These are phyloP conservation scores for Microdochium bolleyi DNA, from an alignment of 2,329 filamentous ascomycete species.

Conservation along the genomic window DNA sequence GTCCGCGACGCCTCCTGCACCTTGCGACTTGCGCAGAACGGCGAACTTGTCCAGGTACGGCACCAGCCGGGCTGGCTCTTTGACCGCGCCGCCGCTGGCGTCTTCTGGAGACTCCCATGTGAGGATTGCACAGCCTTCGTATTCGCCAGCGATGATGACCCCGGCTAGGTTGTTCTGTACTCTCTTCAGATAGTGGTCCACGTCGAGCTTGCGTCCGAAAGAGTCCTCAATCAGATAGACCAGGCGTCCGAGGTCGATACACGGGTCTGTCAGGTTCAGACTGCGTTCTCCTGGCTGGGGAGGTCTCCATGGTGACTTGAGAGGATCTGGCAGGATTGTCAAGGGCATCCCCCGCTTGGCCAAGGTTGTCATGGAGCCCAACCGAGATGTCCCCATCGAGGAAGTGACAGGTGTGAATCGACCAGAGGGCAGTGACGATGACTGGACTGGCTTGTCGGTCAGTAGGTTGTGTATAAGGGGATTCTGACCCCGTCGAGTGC, in stretches of 20 bases:
- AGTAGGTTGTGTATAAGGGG: conserved; percentile 92
- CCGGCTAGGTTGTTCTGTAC: conserved; percentile 77
- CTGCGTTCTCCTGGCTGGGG: conserved; percentile 50
- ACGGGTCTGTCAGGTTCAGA: conserved; percentile 68
- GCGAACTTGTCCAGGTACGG: conserved; percentile 98
- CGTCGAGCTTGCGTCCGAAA: conserved; percentile 77
- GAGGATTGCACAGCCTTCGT: conserved; percentile 89
- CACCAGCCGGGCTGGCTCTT: conserved; percentile 57
- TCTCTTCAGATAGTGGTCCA: conserved; percentile 73
- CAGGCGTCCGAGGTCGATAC: conserved; percentile 75
- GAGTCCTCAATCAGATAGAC: conserved; percentile 89
- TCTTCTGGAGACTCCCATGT: conserved; percentile 81
- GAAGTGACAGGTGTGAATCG: conserved; percentile 40
- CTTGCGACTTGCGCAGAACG: conserved; percentile 80
- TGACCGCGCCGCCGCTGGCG: conserved; percentile 43
- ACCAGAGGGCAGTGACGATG: conserved; percentile 76
- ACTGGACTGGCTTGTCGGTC: conserved; percentile 88
- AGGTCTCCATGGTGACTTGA: conserved; percentile 57
- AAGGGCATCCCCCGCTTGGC: conserved; percentile 88
- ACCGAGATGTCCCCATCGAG: conserved; percentile 22
- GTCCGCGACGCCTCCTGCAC: conserved; percentile 86
- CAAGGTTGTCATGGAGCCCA: conserved; percentile 60
- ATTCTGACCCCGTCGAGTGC: conserved; percentile 54
- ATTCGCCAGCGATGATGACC: conserved; percentile 90
- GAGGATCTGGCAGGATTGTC: conserved; percentile 70